phyloP scores from a whole-genome alignment of 2,329 filamentous ascomycete genomes.

The Arthrobotrys conoides region DNA sequence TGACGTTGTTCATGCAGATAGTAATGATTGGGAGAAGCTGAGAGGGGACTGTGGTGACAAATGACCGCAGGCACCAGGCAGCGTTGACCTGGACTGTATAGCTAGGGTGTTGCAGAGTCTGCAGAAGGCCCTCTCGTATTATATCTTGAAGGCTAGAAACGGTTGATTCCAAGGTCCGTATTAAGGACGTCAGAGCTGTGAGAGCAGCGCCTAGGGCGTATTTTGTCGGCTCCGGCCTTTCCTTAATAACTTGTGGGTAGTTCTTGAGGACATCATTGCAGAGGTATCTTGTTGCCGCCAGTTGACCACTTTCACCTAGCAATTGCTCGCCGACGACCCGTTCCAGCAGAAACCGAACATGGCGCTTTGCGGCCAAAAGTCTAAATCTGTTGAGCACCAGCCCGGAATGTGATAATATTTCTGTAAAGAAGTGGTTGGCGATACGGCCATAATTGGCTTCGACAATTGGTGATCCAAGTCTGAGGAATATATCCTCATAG shows the following conservation, averaged over 20 bases:
- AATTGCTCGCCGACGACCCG: slow-evolving; percentile 85
- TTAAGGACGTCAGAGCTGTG: slow-evolving; percentile 82
- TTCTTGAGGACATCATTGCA: slow-evolving; percentile 93
- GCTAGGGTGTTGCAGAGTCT: slow-evolving; percentile 92
- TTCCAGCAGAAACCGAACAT: slow-evolving; percentile 85
- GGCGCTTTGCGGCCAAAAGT: slow-evolving; percentile 84
- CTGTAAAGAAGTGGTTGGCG: slow-evolving; percentile 82
- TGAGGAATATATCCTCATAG: slow-evolving; percentile 84
- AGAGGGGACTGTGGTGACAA: slow-evolving; percentile 91
- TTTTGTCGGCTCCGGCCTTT: slow-evolving; percentile 89
- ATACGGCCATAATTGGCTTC: slow-evolving; percentile 87
- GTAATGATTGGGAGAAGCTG: slow-evolving; percentile 92
- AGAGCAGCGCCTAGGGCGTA: slow-evolving; percentile 84
- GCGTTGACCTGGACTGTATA: slow-evolving; percentile 95
- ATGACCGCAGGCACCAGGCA: slow-evolving; percentile 85
- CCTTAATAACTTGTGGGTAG: slow-evolving; percentile 89
- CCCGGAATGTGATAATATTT: slow-evolving; percentile 81
- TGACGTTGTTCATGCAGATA: slow-evolving; percentile 96
- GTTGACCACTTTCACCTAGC: slow-evolving; percentile 88
- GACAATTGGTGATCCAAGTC: slow-evolving; percentile 84
- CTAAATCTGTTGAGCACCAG: slow-evolving; percentile 89
- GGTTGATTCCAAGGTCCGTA: slow-evolving; percentile 84
- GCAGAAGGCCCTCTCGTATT: slow-evolving; percentile 87
- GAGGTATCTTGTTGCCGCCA: slow-evolving; percentile 83
- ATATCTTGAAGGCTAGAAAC: slow-evolving; percentile 82